A percentile compares a stretch with the other conserved stretches of the same genome.
Evolutionary conservation across 2,329 filamentous ascomycete genomes (phyloP).

Genomic region (Aspergillus fischeri): DNA sequence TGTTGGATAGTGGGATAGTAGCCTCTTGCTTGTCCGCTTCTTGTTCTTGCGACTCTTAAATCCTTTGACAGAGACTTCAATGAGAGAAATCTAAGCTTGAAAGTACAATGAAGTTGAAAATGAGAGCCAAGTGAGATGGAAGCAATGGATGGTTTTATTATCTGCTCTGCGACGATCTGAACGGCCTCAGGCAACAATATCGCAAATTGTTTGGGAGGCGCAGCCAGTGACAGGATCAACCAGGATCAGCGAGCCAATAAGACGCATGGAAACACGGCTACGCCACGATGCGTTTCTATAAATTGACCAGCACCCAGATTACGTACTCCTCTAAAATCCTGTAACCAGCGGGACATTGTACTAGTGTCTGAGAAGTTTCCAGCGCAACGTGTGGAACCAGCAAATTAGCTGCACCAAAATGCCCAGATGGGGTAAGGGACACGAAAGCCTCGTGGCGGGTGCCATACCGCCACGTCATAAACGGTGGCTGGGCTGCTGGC

Average conservation of each 20-base stretch:
- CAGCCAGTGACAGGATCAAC: not conserved
- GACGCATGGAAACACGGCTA: not conserved
- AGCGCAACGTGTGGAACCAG: constrained; percentile 5
- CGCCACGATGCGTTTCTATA: constrained; percentile 21
- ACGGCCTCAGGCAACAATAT: not conserved
- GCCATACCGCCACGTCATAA: constrained; percentile 17
- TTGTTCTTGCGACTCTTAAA: not conserved
- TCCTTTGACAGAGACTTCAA: not conserved
- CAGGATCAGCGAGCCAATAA: constrained; percentile 14
- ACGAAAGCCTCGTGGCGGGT: constrained; percentile 9
- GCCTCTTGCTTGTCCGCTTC: not conserved
- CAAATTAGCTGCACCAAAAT: constrained; percentile 5
- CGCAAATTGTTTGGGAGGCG: not conserved
- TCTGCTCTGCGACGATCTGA: not conserved
- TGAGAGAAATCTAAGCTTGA: not conserved
- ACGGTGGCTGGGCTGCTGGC: constrained; percentile 9
- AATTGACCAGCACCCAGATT: not conserved
- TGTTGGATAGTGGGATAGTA: not conserved
- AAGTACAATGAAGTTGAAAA: not conserved
- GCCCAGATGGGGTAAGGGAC: not conserved
- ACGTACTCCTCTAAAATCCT: not conserved
- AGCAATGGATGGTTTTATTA: not conserved
- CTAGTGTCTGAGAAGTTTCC: constrained; percentile 11
- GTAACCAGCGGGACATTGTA: not conserved
- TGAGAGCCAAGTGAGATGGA: not conserved